Evolutionary conservation across 495 filamentous ascomycete genomes (phyloP), one percentile per base, ranked within the genome.

Genomic region (Aspergillus conjunctus): DNA sequence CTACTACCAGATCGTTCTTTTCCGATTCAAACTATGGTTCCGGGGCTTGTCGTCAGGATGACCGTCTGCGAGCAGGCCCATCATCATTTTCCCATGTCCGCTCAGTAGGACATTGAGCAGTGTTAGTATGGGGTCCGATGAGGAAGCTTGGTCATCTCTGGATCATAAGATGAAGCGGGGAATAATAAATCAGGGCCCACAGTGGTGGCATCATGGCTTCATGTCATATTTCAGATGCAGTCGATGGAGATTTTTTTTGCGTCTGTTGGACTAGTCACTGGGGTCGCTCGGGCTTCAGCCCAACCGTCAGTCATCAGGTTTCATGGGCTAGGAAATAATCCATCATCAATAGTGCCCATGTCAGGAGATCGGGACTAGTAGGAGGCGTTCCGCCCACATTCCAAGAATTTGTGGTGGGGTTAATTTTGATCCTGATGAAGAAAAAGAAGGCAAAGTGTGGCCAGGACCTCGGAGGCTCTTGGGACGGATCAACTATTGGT

Each of bases 331-430:
- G 26, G 11, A n/a, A 41, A 41, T 41, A n/a, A n/a, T 41, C 37
- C 11, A 41, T 11, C 11, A 41, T 41, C 37, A 48, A 48, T 20
- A 48, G 10, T 21, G 20, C 10, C 44, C 17, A 48, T 22, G 44
- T 6, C 17, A 48, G n/a, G 44, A 26, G 52, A 54, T 54, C 52
- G 52, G 32, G n/a, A 26, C 52, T 54, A 12, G 51, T 30, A 51
- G 21, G 26, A 51, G 44, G 44, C 20, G 44, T 22, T 22, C 44
- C 44, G 49, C 30, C 49, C 14, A 20, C 49, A 11, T 8, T 51
- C 49, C 14, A 32, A 51, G 26, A 32, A 51, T 22, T 41, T 39
- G 26, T 58, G 56, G 56, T 58, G 56, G 56, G 56, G 56, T 58
- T 58, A 31, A 43, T 43, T 41, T 12, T 22, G 33, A 54, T 2